Percentiles rank a stretch among this genome's conserved stretches.
These are phyloP conservation scores for Coemansia sp. DNA, from an alignment of 192 early-diverging fungal species.

Conservation along the genomic window DNA sequence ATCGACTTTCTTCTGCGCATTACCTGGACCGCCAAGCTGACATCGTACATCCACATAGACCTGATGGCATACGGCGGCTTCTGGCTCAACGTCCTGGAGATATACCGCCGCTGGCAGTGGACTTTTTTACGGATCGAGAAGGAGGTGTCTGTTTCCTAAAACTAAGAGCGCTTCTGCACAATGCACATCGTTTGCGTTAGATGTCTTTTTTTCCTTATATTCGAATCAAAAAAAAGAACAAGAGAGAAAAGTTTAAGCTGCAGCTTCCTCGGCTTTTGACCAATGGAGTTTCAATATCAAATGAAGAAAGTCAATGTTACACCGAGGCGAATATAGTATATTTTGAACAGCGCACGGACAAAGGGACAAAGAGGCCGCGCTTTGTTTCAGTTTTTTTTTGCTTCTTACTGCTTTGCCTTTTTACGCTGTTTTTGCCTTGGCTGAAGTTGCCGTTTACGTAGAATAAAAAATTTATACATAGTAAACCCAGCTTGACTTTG, in stretches of 20 bases:
- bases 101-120: constrained; percentile 91
- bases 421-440: too few relatives aligned
- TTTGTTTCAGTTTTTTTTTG: too few relatives aligned
- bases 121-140: constrained; percentile 86
- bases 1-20: constrained; percentile 79
- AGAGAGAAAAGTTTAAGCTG: not conserved
- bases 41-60: constrained; percentile 60
- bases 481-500: too few relatives aligned
- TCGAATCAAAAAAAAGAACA: too few relatives aligned
- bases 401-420: too few relatives aligned
- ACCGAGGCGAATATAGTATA: too few relatives aligned
- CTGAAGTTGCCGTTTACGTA: too few relatives aligned
- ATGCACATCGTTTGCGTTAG: not conserved
- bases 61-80: constrained; percentile 69
- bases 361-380: too few relatives aligned
- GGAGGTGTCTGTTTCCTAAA: constrained; percentile 14
- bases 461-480: not conserved
- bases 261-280: not conserved
- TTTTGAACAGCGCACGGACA: not conserved
- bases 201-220: not conserved
- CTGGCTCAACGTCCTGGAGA: constrained; percentile 75
- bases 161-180: not conserved
- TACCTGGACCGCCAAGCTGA: constrained; percentile 80
- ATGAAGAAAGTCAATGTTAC: not conserved
- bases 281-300: not conserved